Base-by-base conservation (phyloP, 306 rosid genomes). In the Gastrolobium bilobum region DNA sequence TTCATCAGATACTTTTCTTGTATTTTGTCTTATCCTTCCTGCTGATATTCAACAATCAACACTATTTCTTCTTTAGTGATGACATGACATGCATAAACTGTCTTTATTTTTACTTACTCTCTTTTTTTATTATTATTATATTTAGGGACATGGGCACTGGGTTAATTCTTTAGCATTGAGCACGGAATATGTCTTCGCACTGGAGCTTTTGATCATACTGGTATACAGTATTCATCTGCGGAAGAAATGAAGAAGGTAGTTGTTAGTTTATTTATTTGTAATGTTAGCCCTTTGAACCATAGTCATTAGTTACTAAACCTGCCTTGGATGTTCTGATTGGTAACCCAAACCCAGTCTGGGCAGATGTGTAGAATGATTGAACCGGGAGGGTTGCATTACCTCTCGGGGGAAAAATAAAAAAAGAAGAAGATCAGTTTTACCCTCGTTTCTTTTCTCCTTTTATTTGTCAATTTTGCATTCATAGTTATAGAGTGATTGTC, bases 121-220 rank as follows among this genome's bases (percentile, higher is more conserved):
- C 58, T 60, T 79, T 47, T 42, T 31, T 10, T 67, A 66, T 54
- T 35, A n/a, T n/a, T n/a, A n/a, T n/a, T n/a, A n/a, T n/a, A n/a
- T 85, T 60, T 69, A 92, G 99, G 99, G 98, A 75, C 99, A 95
- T 80, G 99, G 92, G 9, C 94, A 91, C 82, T 95, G 98, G 98
- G 96, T 95, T 67, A 95, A 95, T 88, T 87, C 98, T 79, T 90
- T 95, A 81, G 97, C 99, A 72, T 82, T 95, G 83, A 95, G 99
- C 84, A 93, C 99, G 0, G 98, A 95, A 76, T 95, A 90, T 84
- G 97, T 93, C 96, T 95, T 76, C 96, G 97, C 52, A 95, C 98
- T 4, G 98, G 99, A 67, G 96, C 98, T 63, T 95, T 83, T 86
- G 98, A 95, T 86, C 97, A 95, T 88, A 91, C 97, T n/a, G 86